Conservation (phyloP, 1,139 yeast species). For the Starmera stellimalicola region DNA sequence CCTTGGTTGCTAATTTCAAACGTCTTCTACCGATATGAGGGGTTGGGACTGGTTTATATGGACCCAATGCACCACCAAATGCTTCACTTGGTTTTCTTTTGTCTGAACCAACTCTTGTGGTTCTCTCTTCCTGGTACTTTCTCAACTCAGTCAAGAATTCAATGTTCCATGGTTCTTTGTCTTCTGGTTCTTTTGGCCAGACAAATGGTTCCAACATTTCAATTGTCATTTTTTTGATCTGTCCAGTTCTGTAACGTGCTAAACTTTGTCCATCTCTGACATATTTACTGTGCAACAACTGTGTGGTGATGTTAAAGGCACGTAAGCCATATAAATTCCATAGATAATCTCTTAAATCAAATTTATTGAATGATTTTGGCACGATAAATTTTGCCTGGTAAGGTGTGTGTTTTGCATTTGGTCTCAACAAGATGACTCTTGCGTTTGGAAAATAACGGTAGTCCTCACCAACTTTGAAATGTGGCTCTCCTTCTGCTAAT, state of each 20-base stretch:
- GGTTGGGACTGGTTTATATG: conserved; percentile 55
- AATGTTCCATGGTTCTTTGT: conserved; percentile 27
- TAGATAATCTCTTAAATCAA: conserved; percentile 84
- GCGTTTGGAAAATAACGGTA: conserved; percentile 62
- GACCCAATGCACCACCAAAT: conserved; percentile 71
- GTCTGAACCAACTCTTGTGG: conserved; percentile 55
- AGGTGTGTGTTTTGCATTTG: conserved; percentile 91
- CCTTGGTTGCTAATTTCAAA: conserved; percentile 33
- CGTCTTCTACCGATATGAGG: conserved; percentile 55
- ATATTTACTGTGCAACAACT: conserved; percentile 68
- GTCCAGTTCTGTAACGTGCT: conserved; percentile 72
- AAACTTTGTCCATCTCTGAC: conserved; percentile 49
- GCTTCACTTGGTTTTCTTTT: conserved; percentile 56
- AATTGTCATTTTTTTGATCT: conserved; percentile 87
- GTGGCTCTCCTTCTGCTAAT: conserved; percentile 55
- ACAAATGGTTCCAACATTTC: conserved; percentile 90
- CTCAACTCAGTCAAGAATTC: conserved; percentile 29
- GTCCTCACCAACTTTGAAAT: conserved; percentile 64
- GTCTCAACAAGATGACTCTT: conserved; percentile 66
- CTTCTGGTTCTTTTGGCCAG: conserved; percentile 69
- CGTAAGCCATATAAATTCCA: conserved; percentile 83
- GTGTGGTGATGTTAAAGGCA: conserved; percentile 81
- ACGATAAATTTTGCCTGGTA: conserved; percentile 92
- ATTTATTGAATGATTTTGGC: conserved; percentile 81
- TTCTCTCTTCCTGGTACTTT: conserved; percentile 33